phyloP scores from a whole-genome alignment of 306 rosid genomes.

The Fragaria vesca region DNA sequence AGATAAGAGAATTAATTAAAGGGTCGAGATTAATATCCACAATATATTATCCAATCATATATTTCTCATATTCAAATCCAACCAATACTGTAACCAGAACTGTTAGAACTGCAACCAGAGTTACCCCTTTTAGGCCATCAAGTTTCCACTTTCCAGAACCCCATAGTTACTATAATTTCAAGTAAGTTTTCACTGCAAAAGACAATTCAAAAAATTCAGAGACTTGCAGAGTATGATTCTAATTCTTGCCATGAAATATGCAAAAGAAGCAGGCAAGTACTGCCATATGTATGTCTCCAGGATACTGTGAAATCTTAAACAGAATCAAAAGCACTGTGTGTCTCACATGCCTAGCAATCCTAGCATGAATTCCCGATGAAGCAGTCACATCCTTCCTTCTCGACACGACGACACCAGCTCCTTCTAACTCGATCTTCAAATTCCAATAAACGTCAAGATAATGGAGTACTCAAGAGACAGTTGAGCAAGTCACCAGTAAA shows the following conservation, averaged over 20 bases:
- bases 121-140: conserved; percentile 4
- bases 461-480: background rate
- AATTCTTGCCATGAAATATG: background rate
- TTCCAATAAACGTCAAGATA: background rate
- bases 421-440: background rate
- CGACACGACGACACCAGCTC: background rate
- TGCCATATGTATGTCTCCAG: background rate
- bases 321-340: conserved; percentile 1
- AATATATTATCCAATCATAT: background rate
- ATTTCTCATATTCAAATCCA: background rate
- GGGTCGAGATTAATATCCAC: background rate
- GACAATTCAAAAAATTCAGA: background rate
- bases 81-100: background rate
- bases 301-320: background rate
- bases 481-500: background rate
- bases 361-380: background rate
- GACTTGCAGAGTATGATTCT: background rate
- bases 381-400: background rate
- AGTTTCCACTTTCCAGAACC: conserved; percentile 5
- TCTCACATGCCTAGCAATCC: background rate
- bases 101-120: background rate
- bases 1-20: too few species aligned
- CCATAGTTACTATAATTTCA: background rate
- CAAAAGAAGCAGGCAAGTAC: background rate
- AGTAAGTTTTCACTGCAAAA: background rate